These are phyloP conservation scores for Camelina laxa DNA, from an alignment of 345 rosid species.

Conservation along the genomic window DNA sequence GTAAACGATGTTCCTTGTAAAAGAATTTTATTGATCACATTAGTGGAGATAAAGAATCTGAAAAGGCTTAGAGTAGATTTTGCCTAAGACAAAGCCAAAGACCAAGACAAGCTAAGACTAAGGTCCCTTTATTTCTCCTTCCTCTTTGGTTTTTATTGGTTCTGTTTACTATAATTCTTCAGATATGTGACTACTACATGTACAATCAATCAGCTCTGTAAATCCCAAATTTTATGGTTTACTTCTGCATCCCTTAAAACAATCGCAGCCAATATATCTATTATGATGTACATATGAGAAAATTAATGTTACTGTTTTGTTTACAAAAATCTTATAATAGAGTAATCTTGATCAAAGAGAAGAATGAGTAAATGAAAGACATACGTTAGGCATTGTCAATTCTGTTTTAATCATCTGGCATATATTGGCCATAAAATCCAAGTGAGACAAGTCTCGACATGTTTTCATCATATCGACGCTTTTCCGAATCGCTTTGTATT, in stretches of 20 bases:
- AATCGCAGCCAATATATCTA: neutral
- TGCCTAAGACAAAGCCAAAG: neutral
- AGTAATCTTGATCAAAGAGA: neutral
- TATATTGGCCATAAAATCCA: neutral
- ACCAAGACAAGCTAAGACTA: neutral
- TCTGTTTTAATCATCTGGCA: neutral
- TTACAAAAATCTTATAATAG: neutral
- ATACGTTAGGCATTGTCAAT: neutral
- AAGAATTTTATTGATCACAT: neutral
- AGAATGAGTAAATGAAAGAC: constrained; percentile 5
- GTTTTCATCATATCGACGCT: neutral
- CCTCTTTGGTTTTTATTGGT: neutral
- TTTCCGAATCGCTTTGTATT: neutral
- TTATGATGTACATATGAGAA: neutral
- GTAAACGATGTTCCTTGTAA: constrained; percentile 6
- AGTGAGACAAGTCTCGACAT: neutral
- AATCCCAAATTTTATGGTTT: neutral
- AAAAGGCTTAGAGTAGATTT: neutral
- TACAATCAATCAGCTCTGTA: neutral
- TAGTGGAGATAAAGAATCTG: neutral
- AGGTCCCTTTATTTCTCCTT: neutral
- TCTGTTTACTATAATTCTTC: neutral
- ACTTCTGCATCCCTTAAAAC: too few relatives aligned
- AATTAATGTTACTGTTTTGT: too few relatives aligned
- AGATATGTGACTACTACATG: neutral